phyloP scores from a whole-genome alignment of 306 rosid genomes.

The Dryas drummondii region DNA sequence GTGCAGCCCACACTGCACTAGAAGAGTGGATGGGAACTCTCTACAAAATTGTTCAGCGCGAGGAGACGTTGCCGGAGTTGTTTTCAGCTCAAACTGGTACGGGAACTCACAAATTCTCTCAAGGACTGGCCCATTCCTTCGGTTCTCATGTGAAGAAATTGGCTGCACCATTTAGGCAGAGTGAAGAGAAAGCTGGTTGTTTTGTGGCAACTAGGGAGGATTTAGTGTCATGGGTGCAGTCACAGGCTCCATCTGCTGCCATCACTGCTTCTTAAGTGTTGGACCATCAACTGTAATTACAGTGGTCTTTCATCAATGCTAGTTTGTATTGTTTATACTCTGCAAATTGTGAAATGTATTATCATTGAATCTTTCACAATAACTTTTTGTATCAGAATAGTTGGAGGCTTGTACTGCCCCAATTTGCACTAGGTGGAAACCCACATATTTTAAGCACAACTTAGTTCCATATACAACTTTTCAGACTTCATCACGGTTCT shows the following conservation, averaged over 20 bases:
- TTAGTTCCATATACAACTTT: too few relatives aligned
- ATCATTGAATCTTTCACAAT: background rate
- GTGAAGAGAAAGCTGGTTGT: slow-evolving; percentile 67
- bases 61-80: slow-evolving; percentile 58
- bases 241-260: slow-evolving; percentile 37
- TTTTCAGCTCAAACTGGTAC: slow-evolving; percentile 81
- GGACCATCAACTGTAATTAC: background rate
- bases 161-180: slow-evolving; percentile 69
- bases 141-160: slow-evolving; percentile 73
- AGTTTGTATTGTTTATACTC: background rate
- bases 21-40: slow-evolving; percentile 95
- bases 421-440: too few relatives aligned
- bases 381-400: background rate
- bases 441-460: too few relatives aligned
- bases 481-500: too few relatives aligned
- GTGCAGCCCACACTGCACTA: slow-evolving; percentile 85
- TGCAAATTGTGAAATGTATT: slow-evolving; percentile 12
- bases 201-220: slow-evolving; percentile 80
- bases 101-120: slow-evolving; percentile 80
- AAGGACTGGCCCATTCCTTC: slow-evolving; percentile 69
- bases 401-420: background rate
- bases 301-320: background rate
- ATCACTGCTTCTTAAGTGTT: background rate
- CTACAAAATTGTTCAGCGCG: slow-evolving; percentile 56
- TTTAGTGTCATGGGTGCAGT: slow-evolving; percentile 71